Evolutionary conservation across 2,329 filamentous ascomycete species (phyloP).

Genomic region (Fusarium tricinctum): DNA sequence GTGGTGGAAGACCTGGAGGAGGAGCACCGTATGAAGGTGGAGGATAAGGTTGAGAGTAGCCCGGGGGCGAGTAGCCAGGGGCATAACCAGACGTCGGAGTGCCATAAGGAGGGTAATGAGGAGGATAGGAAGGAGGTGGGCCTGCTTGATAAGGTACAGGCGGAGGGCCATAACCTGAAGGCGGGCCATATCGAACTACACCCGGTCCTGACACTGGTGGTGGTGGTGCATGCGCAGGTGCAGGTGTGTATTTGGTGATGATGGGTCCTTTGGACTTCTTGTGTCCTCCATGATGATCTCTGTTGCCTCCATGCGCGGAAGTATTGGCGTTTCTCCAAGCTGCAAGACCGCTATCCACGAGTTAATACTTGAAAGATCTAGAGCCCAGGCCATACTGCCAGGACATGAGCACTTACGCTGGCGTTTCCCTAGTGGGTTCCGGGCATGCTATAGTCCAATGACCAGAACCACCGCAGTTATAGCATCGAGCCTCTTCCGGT

Average conservation of each 20-base stretch:
- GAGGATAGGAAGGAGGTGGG: conserved; percentile 43
- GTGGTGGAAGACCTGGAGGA: conserved; percentile 45
- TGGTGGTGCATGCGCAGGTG: conserved; percentile 47
- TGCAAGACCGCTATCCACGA: conserved; percentile 52
- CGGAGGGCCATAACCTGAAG: conserved; percentile 46
- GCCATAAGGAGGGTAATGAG: conserved; percentile 45
- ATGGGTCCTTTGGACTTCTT: conserved; percentile 55
- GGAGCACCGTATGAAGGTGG: conserved; percentile 42
- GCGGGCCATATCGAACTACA: conserved; percentile 45
- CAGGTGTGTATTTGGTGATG: conserved; percentile 55
- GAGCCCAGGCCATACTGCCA: not conserved
- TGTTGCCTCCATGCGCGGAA: conserved; percentile 45
- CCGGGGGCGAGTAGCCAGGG: conserved; percentile 47
- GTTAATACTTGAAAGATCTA: conserved; percentile 24
- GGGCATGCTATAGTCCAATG: conserved; percentile 69
- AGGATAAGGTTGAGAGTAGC: conserved; percentile 46
- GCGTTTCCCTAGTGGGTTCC: conserved; percentile 62
- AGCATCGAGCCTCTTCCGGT: conserved; percentile 61
- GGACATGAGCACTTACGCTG: conserved; percentile 61
- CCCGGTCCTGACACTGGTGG: conserved; percentile 26
- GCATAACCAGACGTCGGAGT: conserved; percentile 44
- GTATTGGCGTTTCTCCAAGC: conserved; percentile 56
- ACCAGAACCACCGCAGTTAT: conserved; percentile 66
- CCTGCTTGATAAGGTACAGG: conserved; percentile 46
- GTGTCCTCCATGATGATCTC: conserved; percentile 49